Base-by-base conservation (phyloP, 2,329 filamentous ascomycete species). In the Fusarium temperatum region DNA sequence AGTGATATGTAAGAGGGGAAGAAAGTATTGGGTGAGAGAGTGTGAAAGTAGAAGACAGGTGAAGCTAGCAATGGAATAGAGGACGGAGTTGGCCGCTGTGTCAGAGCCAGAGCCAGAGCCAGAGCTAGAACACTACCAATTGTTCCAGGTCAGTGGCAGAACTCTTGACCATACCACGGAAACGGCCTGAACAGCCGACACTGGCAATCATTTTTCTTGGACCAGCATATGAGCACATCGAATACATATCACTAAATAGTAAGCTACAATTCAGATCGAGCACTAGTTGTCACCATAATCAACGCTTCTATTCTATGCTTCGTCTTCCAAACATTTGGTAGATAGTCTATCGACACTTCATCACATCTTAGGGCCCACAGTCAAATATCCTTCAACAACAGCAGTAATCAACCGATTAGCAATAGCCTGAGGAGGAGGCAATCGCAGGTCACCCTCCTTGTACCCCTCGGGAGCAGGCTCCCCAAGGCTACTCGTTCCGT, bases 361-460 rank as follows among this genome's bases (percentile, higher is more conserved):
- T 64, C 77, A 89, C 15, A 89, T 89, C 81, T 89, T 92, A 68
- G 87, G 77, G 8, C 73, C 83, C 5, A 85, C 86, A 17, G 86
- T 87, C 68, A 93, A 84, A 80, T 93, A 96, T 1, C 94, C 94
- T 57, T 91, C 90, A 2, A 92, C 89, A 20, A 98, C 94, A 3
- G 95, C 94, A 59, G 86, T 88, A 77, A 99, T 91, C 79, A 98
- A 83, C 81, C 95, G 93, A 82, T 98, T 93, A 22, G 96, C 96
- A 87, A 99, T 98, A 4, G 96, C 96, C 41, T 95, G 97, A 66
- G 87, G 85, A 5, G 95, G 94, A 51, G 96, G 96, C 80, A 99
- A 82, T 63, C 94, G 89, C 84, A 99, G 82, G 8, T 87, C 89
- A 0, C 94, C 95, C 80, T 95, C 90, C 80, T 91, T 92, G 79